Conservation (phyloP, 2,329 filamentous ascomycete genomes). For the Ophiostoma ulmi region DNA sequence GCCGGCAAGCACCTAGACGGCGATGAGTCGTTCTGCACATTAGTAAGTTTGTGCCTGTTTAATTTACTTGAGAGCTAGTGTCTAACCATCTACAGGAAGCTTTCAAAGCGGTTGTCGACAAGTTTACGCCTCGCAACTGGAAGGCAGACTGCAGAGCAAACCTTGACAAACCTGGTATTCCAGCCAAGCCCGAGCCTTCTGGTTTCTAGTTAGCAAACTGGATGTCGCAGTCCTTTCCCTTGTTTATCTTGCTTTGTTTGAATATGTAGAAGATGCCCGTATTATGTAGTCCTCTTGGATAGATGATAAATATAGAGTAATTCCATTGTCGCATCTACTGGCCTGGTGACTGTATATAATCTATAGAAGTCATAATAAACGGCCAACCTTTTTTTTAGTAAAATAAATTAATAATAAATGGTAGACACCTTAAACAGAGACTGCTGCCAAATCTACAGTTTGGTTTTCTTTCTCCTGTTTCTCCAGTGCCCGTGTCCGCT, state of each 20-base stretch:
- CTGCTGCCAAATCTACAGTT: not conserved
- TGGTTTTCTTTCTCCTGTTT: constrained; percentile 16
- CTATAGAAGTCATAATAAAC: not conserved
- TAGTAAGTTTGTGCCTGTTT: constrained; percentile 49
- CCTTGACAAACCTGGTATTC: constrained; percentile 42
- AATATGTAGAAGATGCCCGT: not conserved
- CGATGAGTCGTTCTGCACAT: constrained; percentile 83
- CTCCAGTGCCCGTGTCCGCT: constrained; percentile 38
- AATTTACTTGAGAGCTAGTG: not conserved
- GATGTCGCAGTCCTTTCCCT: not conserved
- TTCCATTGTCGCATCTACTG: not conserved
- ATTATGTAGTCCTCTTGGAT: not conserved
- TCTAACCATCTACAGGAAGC: constrained; percentile 52
- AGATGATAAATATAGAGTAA: not conserved
- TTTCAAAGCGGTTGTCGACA: constrained; percentile 89
- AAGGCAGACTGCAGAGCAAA: constrained; percentile 48
- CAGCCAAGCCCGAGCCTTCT: constrained; percentile 47
- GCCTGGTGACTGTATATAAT: not conserved
- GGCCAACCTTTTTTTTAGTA: too few species aligned
- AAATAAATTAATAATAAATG: too few species aligned
- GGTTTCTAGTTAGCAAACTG: not conserved
- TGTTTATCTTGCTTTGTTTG: not conserved
- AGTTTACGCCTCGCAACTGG: constrained; percentile 81
- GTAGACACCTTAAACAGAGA: not conserved
- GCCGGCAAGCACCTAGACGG: constrained; percentile 78